These are phyloP conservation scores for Populus ilicifolia DNA, from an alignment of 345 rosid genomes.

Conservation along the genomic window DNA sequence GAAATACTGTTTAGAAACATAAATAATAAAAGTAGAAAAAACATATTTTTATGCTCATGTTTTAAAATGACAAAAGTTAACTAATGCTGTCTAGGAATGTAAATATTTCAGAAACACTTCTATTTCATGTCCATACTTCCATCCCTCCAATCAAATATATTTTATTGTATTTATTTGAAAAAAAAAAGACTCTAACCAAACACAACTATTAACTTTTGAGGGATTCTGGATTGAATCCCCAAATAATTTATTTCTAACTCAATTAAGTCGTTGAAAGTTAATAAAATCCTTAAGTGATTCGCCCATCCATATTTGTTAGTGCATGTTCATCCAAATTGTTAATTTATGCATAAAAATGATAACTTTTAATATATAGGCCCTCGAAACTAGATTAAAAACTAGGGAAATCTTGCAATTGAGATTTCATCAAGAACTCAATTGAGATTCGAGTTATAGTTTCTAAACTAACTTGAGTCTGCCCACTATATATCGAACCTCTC, in stretches of 20 bases:
- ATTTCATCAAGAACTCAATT: neutral
- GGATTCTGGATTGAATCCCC: neutral
- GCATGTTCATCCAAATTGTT: neutral
- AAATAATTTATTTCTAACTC: neutral
- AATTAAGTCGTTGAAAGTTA: neutral
- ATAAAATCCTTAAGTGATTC: neutral
- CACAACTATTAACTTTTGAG: neutral
- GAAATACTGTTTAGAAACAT: too few relatives aligned
- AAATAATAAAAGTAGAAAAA: too few relatives aligned
- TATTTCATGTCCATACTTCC: too few relatives aligned
- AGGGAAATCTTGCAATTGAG: neutral
- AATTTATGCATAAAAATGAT: neutral
- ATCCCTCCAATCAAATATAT: too few relatives aligned
- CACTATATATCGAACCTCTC: neutral
- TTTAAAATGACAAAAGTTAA: too few relatives aligned
- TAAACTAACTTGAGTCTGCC: neutral
- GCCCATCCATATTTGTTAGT: neutral
- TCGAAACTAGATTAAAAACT: neutral
- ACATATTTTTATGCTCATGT: too few relatives aligned
- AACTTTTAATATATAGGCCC: neutral
- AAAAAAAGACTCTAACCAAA: too few relatives aligned
- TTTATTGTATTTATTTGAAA: too few relatives aligned
- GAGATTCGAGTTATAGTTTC: neutral
- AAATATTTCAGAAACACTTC: too few relatives aligned
- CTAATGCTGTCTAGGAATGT: too few relatives aligned